Conservation (phyloP, 768 basidiomycete species). For the Amanita pallidorosea region DNA sequence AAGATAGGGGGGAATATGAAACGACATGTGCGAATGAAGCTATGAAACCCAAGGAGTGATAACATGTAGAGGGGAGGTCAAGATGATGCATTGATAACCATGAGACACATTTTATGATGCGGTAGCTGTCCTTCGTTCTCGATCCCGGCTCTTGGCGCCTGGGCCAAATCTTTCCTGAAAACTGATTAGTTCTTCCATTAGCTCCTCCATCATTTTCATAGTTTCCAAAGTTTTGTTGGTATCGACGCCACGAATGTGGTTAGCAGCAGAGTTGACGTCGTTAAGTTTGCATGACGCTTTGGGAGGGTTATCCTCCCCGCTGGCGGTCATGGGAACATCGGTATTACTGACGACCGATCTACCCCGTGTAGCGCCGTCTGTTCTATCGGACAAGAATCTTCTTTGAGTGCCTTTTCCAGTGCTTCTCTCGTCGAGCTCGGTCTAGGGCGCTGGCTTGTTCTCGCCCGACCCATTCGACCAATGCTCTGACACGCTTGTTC, state of each 20-base stretch:
- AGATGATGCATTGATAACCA: constrained; percentile 5
- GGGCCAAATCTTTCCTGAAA: constrained; percentile 84
- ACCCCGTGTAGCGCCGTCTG: constrained; percentile 6
- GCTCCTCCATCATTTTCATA: constrained; percentile 82
- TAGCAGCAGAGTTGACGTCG: constrained; percentile 9
- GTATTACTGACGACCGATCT: constrained; percentile 11
- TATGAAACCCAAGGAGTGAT: constrained; percentile 1
- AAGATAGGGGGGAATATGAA: not conserved
- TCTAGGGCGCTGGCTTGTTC: constrained; percentile 73
- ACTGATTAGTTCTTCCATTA: constrained; percentile 80
- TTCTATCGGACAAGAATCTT: constrained; percentile 13
- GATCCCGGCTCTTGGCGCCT: constrained; percentile 37
- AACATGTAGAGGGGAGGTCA: constrained; percentile 4
- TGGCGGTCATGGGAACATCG: constrained; percentile 21
- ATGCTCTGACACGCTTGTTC: constrained; percentile 85
- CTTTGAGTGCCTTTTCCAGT: constrained; percentile 43
- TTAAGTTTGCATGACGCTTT: constrained; percentile 5
- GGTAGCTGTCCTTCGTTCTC: constrained; percentile 34
- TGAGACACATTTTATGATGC: constrained; percentile 11
- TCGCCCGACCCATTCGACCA: constrained; percentile 91
- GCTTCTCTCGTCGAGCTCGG: constrained; percentile 59
- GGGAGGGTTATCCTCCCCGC: constrained; percentile 8
- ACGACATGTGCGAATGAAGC: not conserved
- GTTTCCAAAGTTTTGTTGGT: constrained; percentile 21
- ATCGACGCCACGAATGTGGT: constrained; percentile 14